Evolutionary conservation across 345 rosid species (phyloP).

Genomic region (Carallia pectinifolia): DNA sequence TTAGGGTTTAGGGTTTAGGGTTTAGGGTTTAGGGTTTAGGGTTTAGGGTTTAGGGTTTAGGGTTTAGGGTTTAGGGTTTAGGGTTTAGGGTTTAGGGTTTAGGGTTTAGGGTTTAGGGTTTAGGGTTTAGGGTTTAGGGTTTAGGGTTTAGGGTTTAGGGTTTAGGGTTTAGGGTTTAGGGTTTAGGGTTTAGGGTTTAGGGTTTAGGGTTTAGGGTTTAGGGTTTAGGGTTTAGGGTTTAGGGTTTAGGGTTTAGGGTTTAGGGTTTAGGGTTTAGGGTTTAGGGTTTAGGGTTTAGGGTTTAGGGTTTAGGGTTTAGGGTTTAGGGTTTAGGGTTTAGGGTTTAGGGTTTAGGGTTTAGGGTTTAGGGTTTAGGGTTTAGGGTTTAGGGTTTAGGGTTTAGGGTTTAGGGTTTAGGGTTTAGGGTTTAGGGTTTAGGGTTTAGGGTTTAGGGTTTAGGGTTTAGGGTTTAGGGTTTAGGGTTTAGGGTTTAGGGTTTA

Average conservation of each 20-base stretch:
- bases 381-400: no score
- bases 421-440: no score
- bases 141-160: conserved; percentile 2
- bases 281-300: neutral
- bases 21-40: conserved; percentile 10
- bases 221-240: conserved; percentile 12
- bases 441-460: no score
- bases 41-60: conserved; percentile 11
- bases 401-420: no score
- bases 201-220: conserved; percentile 11
- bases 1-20: conserved; percentile 13
- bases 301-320: neutral
- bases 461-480: no score
- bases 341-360: conserved; percentile 1
- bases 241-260: neutral
- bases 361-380: no score
- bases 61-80: neutral
- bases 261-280: neutral
- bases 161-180: conserved; percentile 1
- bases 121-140: neutral
- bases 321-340: conserved; percentile 6
- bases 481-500: no score
- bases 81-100: conserved; percentile 8
- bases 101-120: neutral
- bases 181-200: conserved; percentile 8